A percentile compares a stretch with the other conserved stretches of the same genome.
These are phyloP conservation scores for Sextonia rubra DNA, from an alignment of 164 flowering plant genomes.

Conservation along the genomic window DNA sequence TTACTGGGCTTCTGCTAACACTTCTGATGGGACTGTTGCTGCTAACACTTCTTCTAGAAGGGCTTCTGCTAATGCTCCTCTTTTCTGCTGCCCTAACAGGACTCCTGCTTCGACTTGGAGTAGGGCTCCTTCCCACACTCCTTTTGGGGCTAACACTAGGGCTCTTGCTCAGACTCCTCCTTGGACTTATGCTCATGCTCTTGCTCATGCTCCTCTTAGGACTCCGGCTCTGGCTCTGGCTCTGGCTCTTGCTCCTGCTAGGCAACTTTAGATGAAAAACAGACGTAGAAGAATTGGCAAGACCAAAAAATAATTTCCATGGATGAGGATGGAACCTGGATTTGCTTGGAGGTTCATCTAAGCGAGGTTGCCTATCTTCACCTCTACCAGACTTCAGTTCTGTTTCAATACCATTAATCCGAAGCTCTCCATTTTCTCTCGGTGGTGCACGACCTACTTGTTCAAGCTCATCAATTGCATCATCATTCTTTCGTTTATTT, in stretches of 20 bases:
- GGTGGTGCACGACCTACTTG: constrained; percentile 39
- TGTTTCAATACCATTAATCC: constrained; percentile 52
- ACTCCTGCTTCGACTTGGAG: constrained; percentile 35
- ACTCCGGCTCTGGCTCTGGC: constrained; percentile 65
- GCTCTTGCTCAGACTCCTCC: constrained; percentile 62
- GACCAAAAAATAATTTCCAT: neutral
- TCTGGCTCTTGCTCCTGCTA: constrained; percentile 66
- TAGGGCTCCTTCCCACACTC: constrained; percentile 45
- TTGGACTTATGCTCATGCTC: constrained; percentile 84
- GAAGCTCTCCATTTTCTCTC: constrained; percentile 66
- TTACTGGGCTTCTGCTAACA: constrained; percentile 40
- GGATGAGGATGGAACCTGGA: constrained; percentile 44
- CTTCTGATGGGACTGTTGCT: constrained; percentile 50
- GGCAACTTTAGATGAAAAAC: constrained; percentile 24
- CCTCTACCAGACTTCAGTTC: constrained; percentile 41
- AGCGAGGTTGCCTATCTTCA: constrained; percentile 67
- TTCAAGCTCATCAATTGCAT: constrained; percentile 27
- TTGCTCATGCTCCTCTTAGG: constrained; percentile 65
- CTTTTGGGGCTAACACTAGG: constrained; percentile 41
- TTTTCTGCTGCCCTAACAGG: constrained; percentile 25
- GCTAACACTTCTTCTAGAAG: constrained; percentile 37
- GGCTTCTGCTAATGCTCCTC: constrained; percentile 50
- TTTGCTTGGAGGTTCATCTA: constrained; percentile 69
- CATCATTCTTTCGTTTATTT: constrained; percentile 33
- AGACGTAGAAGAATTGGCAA: neutral